Conservation (phyloP, 1,284 basidiomycete species). For the Lentinula novae-zelandiae region DNA sequence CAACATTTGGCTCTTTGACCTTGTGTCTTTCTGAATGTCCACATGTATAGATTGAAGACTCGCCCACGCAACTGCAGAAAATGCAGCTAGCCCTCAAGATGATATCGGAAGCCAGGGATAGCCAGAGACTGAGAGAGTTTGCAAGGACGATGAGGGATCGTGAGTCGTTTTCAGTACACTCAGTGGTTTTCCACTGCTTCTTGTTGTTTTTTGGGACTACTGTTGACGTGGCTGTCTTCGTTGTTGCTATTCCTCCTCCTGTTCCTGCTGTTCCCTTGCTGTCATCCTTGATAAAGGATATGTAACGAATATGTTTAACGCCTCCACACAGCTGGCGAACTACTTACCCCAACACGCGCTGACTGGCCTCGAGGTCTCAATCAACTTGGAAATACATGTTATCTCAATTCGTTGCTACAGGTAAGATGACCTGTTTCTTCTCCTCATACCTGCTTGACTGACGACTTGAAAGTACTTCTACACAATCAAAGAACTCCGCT, state of each 20-base stretch:
- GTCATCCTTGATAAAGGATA: not conserved
- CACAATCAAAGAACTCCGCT: constrained; percentile 86
- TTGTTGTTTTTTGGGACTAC: not conserved
- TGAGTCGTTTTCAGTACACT: constrained; percentile 35
- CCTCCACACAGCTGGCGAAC: constrained; percentile 55
- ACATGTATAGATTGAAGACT: constrained; percentile 63
- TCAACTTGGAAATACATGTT: constrained; percentile 93
- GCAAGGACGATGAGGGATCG: constrained; percentile 67
- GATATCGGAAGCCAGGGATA: constrained; percentile 71
- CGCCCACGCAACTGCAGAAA: constrained; percentile 53
- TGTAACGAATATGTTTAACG: not conserved
- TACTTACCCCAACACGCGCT: constrained; percentile 42
- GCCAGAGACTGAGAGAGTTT: constrained; percentile 66
- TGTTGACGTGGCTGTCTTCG: not conserved
- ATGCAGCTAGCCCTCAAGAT: constrained; percentile 66
- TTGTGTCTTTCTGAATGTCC: constrained; percentile 5
- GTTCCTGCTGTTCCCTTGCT: not conserved
- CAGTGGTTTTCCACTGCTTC: not conserved
- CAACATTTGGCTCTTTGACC: constrained; percentile 24
- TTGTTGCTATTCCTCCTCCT: not conserved
- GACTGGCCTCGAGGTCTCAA: constrained; percentile 85
- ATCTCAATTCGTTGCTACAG: constrained; percentile 84
- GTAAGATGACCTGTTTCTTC: constrained; percentile 28
- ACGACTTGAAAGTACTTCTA: constrained; percentile 75
- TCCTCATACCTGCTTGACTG: not conserved